phyloP scores from a whole-genome alignment of 129 eudicot species.

The Gnaphalium uliginosum region DNA sequence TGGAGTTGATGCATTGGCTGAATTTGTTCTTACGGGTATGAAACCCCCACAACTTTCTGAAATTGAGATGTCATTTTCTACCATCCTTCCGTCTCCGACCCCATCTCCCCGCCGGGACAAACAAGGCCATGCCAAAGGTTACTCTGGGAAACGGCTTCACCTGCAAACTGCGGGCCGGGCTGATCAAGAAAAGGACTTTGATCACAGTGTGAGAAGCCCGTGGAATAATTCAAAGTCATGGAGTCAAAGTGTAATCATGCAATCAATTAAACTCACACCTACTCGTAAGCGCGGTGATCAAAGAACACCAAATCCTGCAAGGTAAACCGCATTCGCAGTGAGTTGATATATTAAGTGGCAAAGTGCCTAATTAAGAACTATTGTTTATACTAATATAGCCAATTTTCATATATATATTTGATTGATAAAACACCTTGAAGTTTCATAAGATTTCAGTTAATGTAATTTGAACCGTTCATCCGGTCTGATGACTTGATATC shows the following conservation, averaged over 20 bases:
- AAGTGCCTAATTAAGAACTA: too few species aligned
- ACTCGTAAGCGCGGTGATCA: slow-evolving; percentile 36
- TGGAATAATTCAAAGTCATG: slow-evolving; percentile 71
- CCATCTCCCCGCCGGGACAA: slow-evolving; percentile 37
- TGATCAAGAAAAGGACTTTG: slow-evolving; percentile 49
- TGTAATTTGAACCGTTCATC: too few species aligned
- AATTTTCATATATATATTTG: not conserved
- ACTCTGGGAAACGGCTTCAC: slow-evolving; percentile 45
- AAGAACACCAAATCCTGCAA: slow-evolving; percentile 35
- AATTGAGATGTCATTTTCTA: slow-evolving; percentile 40
- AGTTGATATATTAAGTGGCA: not conserved
- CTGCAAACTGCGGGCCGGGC: slow-evolving; percentile 36
- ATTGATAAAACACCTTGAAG: too few species aligned
- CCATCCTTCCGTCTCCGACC: slow-evolving; percentile 42
- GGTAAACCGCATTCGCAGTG: slow-evolving; percentile 31
- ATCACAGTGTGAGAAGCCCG: slow-evolving; percentile 74
- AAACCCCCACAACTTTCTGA: slow-evolving; percentile 62
- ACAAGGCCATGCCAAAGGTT: slow-evolving; percentile 21
- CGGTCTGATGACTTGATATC: too few species aligned
- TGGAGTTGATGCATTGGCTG: slow-evolving; percentile 72
- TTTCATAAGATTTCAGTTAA: too few species aligned
- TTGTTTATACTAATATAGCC: not conserved
- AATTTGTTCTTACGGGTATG: slow-evolving; percentile 75
- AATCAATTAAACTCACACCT: slow-evolving; percentile 50
- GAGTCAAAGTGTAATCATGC: slow-evolving; percentile 59